A percentile compares a stretch with the other conserved stretches of the same genome.
Evolutionary conservation across 345 rosid species (phyloP).

Genomic region (Adansonia digitata): DNA sequence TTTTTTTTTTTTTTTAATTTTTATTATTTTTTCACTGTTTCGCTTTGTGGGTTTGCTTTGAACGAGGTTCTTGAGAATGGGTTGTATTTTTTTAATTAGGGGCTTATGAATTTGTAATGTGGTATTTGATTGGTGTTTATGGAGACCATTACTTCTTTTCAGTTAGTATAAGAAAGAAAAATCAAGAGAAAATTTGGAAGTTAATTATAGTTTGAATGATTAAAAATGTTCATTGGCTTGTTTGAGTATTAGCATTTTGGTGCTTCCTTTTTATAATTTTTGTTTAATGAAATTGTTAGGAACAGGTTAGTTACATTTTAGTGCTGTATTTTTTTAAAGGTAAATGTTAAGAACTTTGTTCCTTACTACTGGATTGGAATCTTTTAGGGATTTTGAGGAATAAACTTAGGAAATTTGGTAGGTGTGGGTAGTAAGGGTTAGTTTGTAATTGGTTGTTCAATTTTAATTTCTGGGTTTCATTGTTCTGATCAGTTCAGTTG

Average conservation of each 20-base stretch:
- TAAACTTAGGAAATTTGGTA: neutral
- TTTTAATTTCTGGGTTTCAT: neutral
- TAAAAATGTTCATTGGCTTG: neutral
- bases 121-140: neutral
- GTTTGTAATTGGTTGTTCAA: neutral
- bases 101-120: neutral
- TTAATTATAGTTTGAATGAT: neutral
- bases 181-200: neutral
- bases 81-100: neutral
- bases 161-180: neutral
- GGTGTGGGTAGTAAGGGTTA: neutral
- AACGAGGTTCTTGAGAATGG: neutral
- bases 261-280: neutral
- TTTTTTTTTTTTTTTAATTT: neutral
- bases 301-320: neutral
- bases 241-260: neutral
- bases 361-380: neutral
- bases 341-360: neutral
- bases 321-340: neutral
- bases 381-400: neutral
- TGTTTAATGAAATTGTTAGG: neutral
- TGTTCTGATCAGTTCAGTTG: neutral
- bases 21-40: neutral
- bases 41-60: neutral
- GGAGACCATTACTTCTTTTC: neutral